These are phyloP conservation scores for Alternaria triticina DNA, from an alignment of 2,329 filamentous ascomycete species.

Conservation along the genomic window DNA sequence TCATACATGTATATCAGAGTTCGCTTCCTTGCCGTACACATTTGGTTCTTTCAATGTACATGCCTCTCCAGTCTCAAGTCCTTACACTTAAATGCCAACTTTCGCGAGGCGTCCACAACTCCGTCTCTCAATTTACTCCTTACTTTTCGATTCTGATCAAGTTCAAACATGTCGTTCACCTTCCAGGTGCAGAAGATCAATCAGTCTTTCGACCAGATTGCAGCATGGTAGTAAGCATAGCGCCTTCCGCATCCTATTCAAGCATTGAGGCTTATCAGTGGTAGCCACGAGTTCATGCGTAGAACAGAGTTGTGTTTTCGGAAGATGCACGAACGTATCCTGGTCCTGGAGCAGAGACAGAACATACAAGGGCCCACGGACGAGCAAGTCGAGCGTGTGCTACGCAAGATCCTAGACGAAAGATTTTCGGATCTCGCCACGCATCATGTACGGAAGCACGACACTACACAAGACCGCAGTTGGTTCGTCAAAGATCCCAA, in stretches of 20 bases:
- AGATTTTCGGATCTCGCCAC: slow-evolving; percentile 26
- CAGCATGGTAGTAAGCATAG: slow-evolving; percentile 40
- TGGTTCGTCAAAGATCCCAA: slow-evolving; percentile 28
- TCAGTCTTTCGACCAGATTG: slow-evolving; percentile 41
- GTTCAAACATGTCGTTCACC: slow-evolving; percentile 36
- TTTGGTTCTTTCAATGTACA: neutral
- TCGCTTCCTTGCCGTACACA: neutral
- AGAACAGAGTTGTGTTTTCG: slow-evolving; percentile 38
- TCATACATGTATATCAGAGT: slow-evolving; percentile 26
- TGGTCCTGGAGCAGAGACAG: slow-evolving; percentile 35
- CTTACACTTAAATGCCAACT: neutral
- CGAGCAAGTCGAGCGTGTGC: slow-evolving; percentile 43
- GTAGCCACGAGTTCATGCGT: slow-evolving; percentile 39
- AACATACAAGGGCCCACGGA: slow-evolving; percentile 32
- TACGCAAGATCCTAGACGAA: slow-evolving; percentile 46
- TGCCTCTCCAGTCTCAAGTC: neutral
- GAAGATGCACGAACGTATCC: slow-evolving; percentile 35
- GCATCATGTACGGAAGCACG: slow-evolving; percentile 12
- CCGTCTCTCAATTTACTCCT: neutral
- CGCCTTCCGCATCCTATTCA: neutral
- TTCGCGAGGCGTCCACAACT: neutral
- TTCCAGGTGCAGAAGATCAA: slow-evolving; percentile 43
- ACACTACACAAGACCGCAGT: slow-evolving; percentile 18
- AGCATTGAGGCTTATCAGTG: slow-evolving; percentile 6
- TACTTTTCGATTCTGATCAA: neutral